Evolutionary conservation across 352 stramenopile species (phyloP).

Genomic region (Globisporangium rhizosaccharum): DNA sequence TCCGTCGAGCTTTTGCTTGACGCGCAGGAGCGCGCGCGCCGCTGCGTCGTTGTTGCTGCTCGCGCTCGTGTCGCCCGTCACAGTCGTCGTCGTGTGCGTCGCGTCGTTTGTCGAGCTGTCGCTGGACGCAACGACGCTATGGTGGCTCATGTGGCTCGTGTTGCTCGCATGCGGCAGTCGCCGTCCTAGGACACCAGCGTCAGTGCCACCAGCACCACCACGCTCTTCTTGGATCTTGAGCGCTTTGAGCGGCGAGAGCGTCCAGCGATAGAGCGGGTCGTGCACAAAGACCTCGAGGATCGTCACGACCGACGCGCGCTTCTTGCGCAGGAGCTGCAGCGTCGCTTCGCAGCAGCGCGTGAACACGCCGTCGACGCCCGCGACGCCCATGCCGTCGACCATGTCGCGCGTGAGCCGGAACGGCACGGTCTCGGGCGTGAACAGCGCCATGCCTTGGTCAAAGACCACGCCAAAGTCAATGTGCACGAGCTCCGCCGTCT

Average conservation of each 20-base stretch:
- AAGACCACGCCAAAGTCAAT: conserved; percentile 99
- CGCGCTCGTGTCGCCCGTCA: background rate
- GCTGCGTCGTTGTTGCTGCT: conserved; percentile 80
- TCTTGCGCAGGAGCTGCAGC: conserved; percentile 89
- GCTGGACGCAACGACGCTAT: conserved; percentile 10
- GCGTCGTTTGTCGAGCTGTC: background rate
- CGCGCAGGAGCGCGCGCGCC: conserved; percentile 91
- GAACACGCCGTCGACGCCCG: conserved; percentile 95
- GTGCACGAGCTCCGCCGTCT: conserved; percentile 97
- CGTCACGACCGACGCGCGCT: conserved; percentile 93
- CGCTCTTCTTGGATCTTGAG: conserved; percentile 75
- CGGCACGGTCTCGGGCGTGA: conserved; percentile 96
- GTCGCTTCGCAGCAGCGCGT: conserved; percentile 92
- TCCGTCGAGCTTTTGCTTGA: conserved; percentile 98
- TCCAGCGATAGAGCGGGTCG: conserved; percentile 99
- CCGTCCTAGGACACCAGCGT: conserved; percentile 3
- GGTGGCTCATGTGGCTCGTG: conserved; percentile 17
- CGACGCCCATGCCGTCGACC: conserved; percentile 98
- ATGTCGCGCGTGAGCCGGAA: conserved; percentile 99
- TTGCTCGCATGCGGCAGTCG: conserved; percentile 3
- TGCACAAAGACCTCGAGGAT: conserved; percentile 99
- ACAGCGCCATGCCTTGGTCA: conserved; percentile 94
- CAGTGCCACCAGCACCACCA: background rate
- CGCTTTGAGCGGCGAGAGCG: conserved; percentile 87
- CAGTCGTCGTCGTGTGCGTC: background rate